These are phyloP conservation scores for Wickerhamomyces sp. DNA, from an alignment of 1,139 yeast genomes.

Conservation along the genomic window DNA sequence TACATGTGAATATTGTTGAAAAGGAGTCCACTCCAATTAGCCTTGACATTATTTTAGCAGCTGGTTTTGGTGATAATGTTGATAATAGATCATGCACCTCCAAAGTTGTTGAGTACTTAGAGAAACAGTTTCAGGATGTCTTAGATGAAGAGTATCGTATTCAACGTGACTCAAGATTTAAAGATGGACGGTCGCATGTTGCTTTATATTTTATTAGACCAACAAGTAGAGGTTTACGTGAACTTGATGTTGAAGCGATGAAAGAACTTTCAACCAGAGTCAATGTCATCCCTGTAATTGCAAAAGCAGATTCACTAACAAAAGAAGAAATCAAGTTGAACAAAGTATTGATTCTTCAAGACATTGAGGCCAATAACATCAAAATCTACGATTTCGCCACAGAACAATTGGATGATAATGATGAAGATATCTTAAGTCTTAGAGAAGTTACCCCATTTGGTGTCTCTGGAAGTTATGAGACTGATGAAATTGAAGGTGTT, in stretches of 20 bases:
- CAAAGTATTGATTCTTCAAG: constrained; percentile 41
- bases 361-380: constrained; percentile 40
- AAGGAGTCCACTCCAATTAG: constrained; percentile 38
- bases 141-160: constrained; percentile 59
- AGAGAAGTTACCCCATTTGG: constrained; percentile 45
- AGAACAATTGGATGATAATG: constrained; percentile 26
- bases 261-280: constrained; percentile 43
- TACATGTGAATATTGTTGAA: constrained; percentile 30
- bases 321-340: constrained; percentile 39
- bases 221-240: constrained; percentile 48
- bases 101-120: constrained; percentile 48
- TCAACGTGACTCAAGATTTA: constrained; percentile 47
- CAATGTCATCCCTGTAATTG: constrained; percentile 54
- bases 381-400: constrained; percentile 45
- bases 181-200: constrained; percentile 61
- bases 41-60: constrained; percentile 36
- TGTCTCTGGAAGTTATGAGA: constrained; percentile 38
- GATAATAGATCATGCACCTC: constrained; percentile 29
- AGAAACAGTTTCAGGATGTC: constrained; percentile 49
- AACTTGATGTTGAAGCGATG: constrained; percentile 46
- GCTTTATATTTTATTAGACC: constrained; percentile 58
- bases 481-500: constrained; percentile 25
- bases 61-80: constrained; percentile 43
- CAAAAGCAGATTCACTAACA: constrained; percentile 56
- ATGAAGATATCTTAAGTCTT: constrained; percentile 24